Conservation (phyloP, 1,284 basidiomycete species). For the Blastosporella zonata region DNA sequence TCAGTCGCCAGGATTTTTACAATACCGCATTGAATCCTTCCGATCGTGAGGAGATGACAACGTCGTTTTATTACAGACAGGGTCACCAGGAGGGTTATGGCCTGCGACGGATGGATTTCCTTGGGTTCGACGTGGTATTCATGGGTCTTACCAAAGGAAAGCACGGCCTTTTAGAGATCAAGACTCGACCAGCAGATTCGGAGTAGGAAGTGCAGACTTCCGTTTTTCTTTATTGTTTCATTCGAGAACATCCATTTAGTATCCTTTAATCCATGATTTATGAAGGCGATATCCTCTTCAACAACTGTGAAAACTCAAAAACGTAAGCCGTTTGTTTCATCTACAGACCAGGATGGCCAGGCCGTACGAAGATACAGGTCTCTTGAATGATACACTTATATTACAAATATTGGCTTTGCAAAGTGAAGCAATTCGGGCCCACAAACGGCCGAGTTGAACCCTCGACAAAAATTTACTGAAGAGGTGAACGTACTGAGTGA, state of each 20-base stretch:
- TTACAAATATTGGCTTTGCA: no score
- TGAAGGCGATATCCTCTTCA: no score
- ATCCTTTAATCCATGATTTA: no score
- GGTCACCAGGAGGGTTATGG: slow-evolving; percentile 25
- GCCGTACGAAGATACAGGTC: no score
- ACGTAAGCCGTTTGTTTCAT: no score
- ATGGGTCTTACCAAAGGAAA: slow-evolving; percentile 37
- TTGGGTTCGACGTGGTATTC: slow-evolving; percentile 37
- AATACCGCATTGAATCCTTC: slow-evolving; percentile 29
- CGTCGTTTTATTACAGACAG: slow-evolving; percentile 26
- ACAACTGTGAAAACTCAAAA: no score
- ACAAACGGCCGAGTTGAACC: no score
- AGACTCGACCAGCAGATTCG: slow-evolving; percentile 22
- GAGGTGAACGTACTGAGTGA: background rate
- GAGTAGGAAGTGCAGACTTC: background rate
- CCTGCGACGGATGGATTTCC: slow-evolving; percentile 40
- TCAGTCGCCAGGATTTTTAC: slow-evolving; percentile 31
- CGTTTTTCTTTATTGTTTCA: no score
- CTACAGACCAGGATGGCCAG: no score
- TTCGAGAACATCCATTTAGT: no score
- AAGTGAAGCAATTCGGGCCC: no score
- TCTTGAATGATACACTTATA: no score
- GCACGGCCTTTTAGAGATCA: slow-evolving; percentile 46
- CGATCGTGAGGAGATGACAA: slow-evolving; percentile 27
- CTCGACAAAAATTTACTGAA: background rate